Conservation (phyloP, 139 green algal species). For the Tetradesmus lagerheimii region DNA sequence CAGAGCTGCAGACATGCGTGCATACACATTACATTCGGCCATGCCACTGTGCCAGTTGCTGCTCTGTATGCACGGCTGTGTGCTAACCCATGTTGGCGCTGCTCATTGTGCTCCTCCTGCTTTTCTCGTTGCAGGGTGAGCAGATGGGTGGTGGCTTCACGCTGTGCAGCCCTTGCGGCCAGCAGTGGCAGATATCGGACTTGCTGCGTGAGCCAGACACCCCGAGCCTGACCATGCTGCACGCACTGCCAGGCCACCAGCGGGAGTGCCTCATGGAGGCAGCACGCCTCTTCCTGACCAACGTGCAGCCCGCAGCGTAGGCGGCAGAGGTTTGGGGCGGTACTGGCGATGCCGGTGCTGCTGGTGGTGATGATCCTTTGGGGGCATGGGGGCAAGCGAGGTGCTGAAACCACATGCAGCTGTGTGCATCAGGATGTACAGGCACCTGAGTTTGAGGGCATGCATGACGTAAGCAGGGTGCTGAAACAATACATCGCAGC, state of each 20-base stretch:
- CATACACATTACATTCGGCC: no score
- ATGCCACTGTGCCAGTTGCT: not conserved
- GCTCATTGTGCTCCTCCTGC: not conserved
- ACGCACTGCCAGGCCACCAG: conserved; percentile 18
- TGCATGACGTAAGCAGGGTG: no score
- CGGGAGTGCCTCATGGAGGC: conserved; percentile 40
- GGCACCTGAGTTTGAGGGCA: not conserved
- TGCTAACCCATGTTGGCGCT: not conserved
- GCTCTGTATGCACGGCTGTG: not conserved
- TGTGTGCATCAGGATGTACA: not conserved
- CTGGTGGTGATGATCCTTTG: not conserved
- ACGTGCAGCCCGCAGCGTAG: not conserved
- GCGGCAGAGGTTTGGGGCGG: not conserved
- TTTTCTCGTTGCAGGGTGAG: conserved; percentile 12
- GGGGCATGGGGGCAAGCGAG: no score
- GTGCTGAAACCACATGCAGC: not conserved
- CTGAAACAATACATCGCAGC: not conserved
- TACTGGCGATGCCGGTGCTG: no score
- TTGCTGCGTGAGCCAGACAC: conserved; percentile 40
- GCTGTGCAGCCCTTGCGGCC: not conserved
- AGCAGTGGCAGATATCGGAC: conserved; percentile 27
- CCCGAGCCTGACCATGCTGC: conserved; percentile 20
- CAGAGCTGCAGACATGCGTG: no score
- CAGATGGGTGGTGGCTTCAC: conserved; percentile 4
- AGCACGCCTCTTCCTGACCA: conserved; percentile 27